Percentiles rank a stretch among this genome's conserved stretches.
Evolutionary conservation across 257 asterid species (phyloP).

Genomic region (Salvia miltiorrhiza): DNA sequence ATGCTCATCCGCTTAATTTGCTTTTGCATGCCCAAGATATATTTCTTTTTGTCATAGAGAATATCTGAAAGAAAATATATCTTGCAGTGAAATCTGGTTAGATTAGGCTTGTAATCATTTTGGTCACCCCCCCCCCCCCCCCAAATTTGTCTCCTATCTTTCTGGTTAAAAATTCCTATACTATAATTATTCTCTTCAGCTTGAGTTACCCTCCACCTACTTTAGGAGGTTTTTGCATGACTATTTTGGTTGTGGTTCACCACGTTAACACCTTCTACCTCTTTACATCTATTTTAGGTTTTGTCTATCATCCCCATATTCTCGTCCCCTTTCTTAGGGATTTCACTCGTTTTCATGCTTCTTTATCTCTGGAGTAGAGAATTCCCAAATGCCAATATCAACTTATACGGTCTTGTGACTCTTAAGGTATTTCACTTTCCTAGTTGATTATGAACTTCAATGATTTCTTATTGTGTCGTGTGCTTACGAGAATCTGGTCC

Average conservation of each 20-base stretch:
- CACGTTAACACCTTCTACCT: neutral
- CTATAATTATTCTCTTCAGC: neutral
- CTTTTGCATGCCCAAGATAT: neutral
- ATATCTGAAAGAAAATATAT: slow-evolving; percentile 5
- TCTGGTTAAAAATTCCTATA: neutral
- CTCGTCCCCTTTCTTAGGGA: slow-evolving; percentile 65
- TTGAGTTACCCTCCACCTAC: neutral
- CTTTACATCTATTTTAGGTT: slow-evolving; percentile 49
- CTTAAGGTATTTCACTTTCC: slow-evolving; percentile 58
- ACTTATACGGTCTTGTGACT: slow-evolving; percentile 77
- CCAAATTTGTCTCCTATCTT: neutral
- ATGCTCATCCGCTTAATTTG: neutral
- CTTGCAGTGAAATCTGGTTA: neutral
- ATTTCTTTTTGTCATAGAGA: neutral
- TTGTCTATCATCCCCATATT: slow-evolving; percentile 69
- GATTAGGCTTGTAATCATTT: neutral
- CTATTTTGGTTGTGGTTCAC: neutral
- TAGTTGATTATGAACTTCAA: neutral
- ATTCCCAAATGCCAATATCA: slow-evolving; percentile 78
- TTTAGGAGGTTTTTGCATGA: neutral
- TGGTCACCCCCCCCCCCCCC: too few relatives aligned
- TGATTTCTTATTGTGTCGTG: neutral
- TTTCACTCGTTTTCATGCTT: slow-evolving; percentile 96
- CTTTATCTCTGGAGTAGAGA: slow-evolving; percentile 96
- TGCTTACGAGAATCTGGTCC: slow-evolving; percentile 4